phyloP scores from a whole-genome alignment of 1,139 yeast species.

The Pichia sp. region DNA sequence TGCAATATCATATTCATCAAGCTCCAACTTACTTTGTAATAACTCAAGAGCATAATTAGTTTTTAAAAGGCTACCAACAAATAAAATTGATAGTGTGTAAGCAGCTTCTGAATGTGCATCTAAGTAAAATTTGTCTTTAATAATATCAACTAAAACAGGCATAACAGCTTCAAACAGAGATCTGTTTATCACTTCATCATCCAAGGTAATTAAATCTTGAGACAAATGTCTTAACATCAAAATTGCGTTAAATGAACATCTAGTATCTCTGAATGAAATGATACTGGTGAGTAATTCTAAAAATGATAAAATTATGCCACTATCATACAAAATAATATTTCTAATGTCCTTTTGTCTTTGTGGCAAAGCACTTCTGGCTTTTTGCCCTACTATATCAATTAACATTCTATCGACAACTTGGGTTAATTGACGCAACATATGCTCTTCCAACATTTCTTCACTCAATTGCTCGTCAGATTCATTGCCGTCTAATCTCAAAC shows the following conservation, averaged over 20 bases:
- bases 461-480: constrained; percentile 78
- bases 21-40: constrained; percentile 38
- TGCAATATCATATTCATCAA: constrained; percentile 39
- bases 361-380: constrained; percentile 31
- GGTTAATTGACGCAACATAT: constrained; percentile 82
- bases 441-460: constrained; percentile 99
- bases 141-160: constrained; percentile 43
- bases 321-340: constrained; percentile 56
- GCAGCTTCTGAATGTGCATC: constrained; percentile 93
- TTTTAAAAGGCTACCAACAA: constrained; percentile 63
- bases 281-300: constrained; percentile 70
- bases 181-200: constrained; percentile 72
- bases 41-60: constrained; percentile 46
- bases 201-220: constrained; percentile 52
- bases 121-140: constrained; percentile 69
- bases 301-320: constrained; percentile 71
- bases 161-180: constrained; percentile 57
- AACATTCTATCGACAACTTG: constrained; percentile 87
- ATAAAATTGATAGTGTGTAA: constrained; percentile 72
- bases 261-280: constrained; percentile 76
- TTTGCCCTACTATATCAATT: constrained; percentile 83
- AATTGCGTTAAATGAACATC: constrained; percentile 88
- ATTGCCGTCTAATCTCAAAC: constrained; percentile 62
- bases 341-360: constrained; percentile 62
- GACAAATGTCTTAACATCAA: constrained; percentile 68